These are phyloP conservation scores for Cephalotrichum gorgonifer DNA, from an alignment of 2,329 filamentous ascomycete species.

Conservation along the genomic window DNA sequence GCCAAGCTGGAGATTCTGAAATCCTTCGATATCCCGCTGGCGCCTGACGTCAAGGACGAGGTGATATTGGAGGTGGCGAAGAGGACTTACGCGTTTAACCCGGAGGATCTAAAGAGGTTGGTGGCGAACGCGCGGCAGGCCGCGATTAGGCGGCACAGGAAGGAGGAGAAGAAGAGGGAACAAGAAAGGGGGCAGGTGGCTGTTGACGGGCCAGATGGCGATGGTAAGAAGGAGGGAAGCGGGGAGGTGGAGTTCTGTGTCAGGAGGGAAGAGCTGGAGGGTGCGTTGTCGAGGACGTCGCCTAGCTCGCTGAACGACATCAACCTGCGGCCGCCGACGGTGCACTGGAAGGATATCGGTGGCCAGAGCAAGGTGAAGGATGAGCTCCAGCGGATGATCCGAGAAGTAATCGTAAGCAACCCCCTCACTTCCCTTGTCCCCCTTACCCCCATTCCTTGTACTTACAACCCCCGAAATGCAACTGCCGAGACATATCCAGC, in stretches of 20 bases:
- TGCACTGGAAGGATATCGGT: conserved; percentile 80
- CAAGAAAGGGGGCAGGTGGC: neutral
- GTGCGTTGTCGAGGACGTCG: conserved; percentile 57
- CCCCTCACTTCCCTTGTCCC: neutral
- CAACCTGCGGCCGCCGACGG: conserved; percentile 76
- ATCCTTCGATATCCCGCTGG: conserved; percentile 39
- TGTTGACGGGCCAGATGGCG: too few species aligned
- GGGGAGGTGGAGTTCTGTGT: conserved; percentile 12
- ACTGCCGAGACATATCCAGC: neutral
- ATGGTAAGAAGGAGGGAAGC: neutral
- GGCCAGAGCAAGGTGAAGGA: conserved; percentile 70
- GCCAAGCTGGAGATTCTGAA: conserved; percentile 67
- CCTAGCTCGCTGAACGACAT: conserved; percentile 85
- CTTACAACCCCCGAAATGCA: too few species aligned
- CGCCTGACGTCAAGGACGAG: conserved; percentile 35
- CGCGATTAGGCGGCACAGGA: conserved; percentile 18
- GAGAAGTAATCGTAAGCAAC: conserved; percentile 21
- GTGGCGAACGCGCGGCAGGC: conserved; percentile 25
- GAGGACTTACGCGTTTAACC: conserved; percentile 79
- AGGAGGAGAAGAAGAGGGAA: neutral
- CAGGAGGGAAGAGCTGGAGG: conserved; percentile 41
- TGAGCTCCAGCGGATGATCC: conserved; percentile 41
- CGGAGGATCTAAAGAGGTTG: conserved; percentile 62
- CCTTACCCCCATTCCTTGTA: neutral
- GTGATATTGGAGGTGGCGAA: conserved; percentile 54